Evolutionary conservation across 768 basidiomycete genomes (phyloP), one percentile per base, ranked within the genome.

Genomic region (Candolleomyces eurysporus): DNA sequence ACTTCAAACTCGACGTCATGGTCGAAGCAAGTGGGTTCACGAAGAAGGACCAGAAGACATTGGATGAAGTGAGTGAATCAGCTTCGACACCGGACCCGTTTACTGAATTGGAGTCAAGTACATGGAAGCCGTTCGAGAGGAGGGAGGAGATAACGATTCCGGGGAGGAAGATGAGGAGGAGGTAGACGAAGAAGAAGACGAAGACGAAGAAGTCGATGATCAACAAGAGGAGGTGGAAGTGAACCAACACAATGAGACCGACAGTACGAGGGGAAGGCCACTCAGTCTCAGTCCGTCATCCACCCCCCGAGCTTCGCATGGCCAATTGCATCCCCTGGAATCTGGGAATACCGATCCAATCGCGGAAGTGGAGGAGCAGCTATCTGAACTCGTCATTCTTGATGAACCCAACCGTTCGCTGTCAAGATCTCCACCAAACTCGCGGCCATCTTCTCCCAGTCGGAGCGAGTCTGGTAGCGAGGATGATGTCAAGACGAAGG

Each of bases 11-110:
- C 51, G 97, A 99, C 77, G 87, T 97, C 19, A 83, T 92, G 65
- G 96, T 98, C 6, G 90, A 91, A 53, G 97, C 97, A 2, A 96
- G 94, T 78, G 96, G 96, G 26, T 98, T 96, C 74, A 87, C 87
- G 62, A 82, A 89, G 66, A 89, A 88, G 68, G 89, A 96, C 69
- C 86, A 92, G 81, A 85, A 87, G 68, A 76, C 84, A 46, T 76
- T 98, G 59, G 93, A 95, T 74, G 88, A 94, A 80, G 96, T 96
- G 62, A 69, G 84, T 73, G 68, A 56, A 19, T 64, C 58, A 67
- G 64, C 54, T 36, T 61, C 17, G 67, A 31, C 39, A 16, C 7
- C 21, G 57, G 42, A 48, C 39, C n/a, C 50, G 48, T 57, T 5
- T 56, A 39, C 63, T 71, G 60, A 57, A 55, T 2, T 39, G 5